Base-by-base conservation (phyloP, 2,329 filamentous ascomycete genomes). In the Monilinia vaccinii-corymbosi region DNA sequence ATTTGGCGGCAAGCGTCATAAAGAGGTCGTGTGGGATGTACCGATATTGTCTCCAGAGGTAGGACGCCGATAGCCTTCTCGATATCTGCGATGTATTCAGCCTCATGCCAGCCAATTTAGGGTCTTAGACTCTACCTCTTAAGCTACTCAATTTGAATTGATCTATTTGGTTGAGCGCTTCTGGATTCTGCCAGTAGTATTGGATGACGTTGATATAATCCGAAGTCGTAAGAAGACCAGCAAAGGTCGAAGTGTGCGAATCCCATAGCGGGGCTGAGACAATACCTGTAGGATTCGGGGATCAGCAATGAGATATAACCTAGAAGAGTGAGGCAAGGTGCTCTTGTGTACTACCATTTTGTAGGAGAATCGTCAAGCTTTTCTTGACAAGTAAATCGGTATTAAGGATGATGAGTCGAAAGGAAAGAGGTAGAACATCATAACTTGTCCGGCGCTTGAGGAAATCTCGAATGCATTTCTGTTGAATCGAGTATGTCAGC, bases 121-220 rank as follows among this genome's bases (percentile, higher is more conserved):
- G 36, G 31, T 40, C 25, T 50, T 40, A 47, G 32, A 36, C 38
- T 78, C 61, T 78, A 96, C 92, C 90, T 82, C 93, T 84, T 61
- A 99, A 81, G 71, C 91, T 96, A 76, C 89, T 93, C 63, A 99
- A 77, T 50, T 91, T 87, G 73, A 99, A 97, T 73, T 96, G 89
- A 67, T 97, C 94, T 68, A 99, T 89, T 71, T 93, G 86, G 66
- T 86, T 85, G 63, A 97, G 82, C 61, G 92, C 88, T 66, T 96
- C 90, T 2, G 93, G 94, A 68, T 94, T 95, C 75, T 97, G 92
- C 80, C 91, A 97, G 78, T 99, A 97, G 76, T 99, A 99, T 73
- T 97, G 93, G 45, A 99, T 96, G 60, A 99, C 88, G 71, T 99
- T 99, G 76, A 99, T 95, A 74, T 94, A 99, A 76, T 99, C 94